Base-by-base conservation (phyloP, 768 basidiomycete species). In the Auriscalpium orientale region DNA sequence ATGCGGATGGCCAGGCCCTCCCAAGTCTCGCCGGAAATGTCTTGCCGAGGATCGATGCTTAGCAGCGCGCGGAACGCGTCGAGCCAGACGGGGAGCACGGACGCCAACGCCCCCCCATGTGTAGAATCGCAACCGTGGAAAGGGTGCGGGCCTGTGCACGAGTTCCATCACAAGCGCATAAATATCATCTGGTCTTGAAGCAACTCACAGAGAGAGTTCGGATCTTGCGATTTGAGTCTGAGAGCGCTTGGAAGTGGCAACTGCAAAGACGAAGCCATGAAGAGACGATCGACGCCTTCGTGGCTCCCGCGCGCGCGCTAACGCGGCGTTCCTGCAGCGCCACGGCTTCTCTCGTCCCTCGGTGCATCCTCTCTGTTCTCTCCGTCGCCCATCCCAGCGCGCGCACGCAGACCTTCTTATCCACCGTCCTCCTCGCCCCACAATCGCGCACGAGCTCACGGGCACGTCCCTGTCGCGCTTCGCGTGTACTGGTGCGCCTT, bases 31-130 rank as follows among this genome's bases (percentile, higher is more conserved):
- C 74, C 72, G 48, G 76, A 76, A 4, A 88, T 74, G 64, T 95
- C 93, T 52, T 72, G 70, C 18, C 75, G 70, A 0, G 86, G 80
- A 66, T 91, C 83, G 18, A 80, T 68, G 51, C 72, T 76, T 22
- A 98, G 74, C 13, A 98, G 76, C 15, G 84, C 82, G 59, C 82
- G 83, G 76, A 98, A 93, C 0, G 91, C 89, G 37, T 87, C 86
- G n/a, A 98, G 72, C 95, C 95, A 99, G 13, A 84, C 77, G 1
- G 95, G 91, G 7, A 95, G 80, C 45, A 98, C 83, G 46, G 82
- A 79, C 28, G 81, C 83, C 36, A 82, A 81, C 0, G 93, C 93
- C 61, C 89, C 86, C 64, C 97, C 97, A 70, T 98, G 94, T 7
- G 97, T 89, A 7, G 90, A 79, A 56, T 85, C 28, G 95, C 92